Evolutionary conservation across 768 basidiomycete genomes (phyloP), one percentile per base, ranked within the genome.

Genomic region (Pleurotus tuoliensis): DNA sequence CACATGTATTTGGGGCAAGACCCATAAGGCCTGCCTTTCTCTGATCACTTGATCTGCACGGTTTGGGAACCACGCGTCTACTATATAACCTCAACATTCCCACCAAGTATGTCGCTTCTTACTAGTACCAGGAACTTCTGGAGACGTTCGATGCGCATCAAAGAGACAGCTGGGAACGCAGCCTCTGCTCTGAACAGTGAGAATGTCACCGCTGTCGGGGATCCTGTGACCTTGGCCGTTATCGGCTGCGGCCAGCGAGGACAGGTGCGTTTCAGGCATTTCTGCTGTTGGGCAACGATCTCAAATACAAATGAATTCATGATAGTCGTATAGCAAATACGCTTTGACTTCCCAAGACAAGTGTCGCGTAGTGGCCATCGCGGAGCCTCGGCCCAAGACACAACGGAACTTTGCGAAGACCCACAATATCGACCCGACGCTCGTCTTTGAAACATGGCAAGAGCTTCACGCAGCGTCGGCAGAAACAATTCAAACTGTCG

Each of bases 181-280:
- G 34, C 39, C 16, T 37, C 13, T 44, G 15, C 30, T 8, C 47
- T 30, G 41, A 24, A 18, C 5, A 39, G 20, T 30, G 47, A 37
- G 54, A 55, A 45, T 18, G 50, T 58, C 20, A 58, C 56, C 20
- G 46, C 47, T 11, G 56, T 63, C 38, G 48, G 61, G 9, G 57
- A 66, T 9, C 82, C 84, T 9, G 72, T 93, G 45, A 93, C 90
- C 0, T 62, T 94, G 37, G 91, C 84, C 12, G 73, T 94, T 58
- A 69, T 95, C 30, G 93, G 93, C 16, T 92, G 90, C 63, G 93
- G 93, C 5, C 85, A 90, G 66, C 83, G 93, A 55, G 93, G 92
- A 52, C 79, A 77, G 73, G 92, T 91, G 59, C 37, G 71, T 59
- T 11, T 30, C 38, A 24, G 37, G 7, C 4, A 5, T 20, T 52